Evolutionary conservation across 2,329 filamentous ascomycete species (phyloP).

Genomic region (Clonostachys sp.): DNA sequence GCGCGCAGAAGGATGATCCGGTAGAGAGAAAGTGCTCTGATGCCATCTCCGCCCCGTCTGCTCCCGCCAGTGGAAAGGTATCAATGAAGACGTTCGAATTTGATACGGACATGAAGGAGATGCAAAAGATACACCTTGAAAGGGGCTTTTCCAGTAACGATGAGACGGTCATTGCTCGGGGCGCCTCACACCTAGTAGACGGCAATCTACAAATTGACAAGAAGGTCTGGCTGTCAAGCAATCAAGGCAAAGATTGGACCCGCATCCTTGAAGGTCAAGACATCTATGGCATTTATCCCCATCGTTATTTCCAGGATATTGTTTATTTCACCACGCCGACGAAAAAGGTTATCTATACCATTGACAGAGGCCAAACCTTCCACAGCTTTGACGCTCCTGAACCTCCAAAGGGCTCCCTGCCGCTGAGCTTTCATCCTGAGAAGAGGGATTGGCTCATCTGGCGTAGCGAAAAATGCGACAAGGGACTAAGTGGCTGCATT

Average conservation of each 20-base stretch:
- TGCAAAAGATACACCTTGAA: slow-evolving; percentile 72
- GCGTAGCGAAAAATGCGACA: slow-evolving; percentile 71
- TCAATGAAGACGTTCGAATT: slow-evolving; percentile 57
- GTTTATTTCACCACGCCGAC: slow-evolving; percentile 77
- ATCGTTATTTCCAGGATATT: slow-evolving; percentile 76
- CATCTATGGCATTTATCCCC: slow-evolving; percentile 68
- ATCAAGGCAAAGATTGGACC: slow-evolving; percentile 88
- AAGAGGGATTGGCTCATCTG: slow-evolving; percentile 90
- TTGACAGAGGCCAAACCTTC: slow-evolving; percentile 71
- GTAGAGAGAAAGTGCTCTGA: slow-evolving; percentile 76
- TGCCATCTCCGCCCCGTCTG: slow-evolving; percentile 34
- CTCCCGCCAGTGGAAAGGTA: slow-evolving; percentile 64
- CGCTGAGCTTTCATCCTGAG: slow-evolving; percentile 77
- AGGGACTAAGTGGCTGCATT: slow-evolving; percentile 55
- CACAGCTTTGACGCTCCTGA: slow-evolving; percentile 69
- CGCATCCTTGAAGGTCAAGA: slow-evolving; percentile 63
- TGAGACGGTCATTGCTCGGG: slow-evolving; percentile 64
- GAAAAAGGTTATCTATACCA: slow-evolving; percentile 70
- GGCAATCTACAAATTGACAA: slow-evolving; percentile 33
- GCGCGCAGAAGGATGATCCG: slow-evolving; percentile 63
- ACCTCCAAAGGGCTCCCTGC: slow-evolving; percentile 33
- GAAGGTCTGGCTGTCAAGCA: slow-evolving; percentile 67
- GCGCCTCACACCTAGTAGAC: slow-evolving; percentile 26
- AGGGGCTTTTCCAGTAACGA: slow-evolving; percentile 64
- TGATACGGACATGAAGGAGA: slow-evolving; percentile 40